phyloP scores from a whole-genome alignment of 1,284 basidiomycete species.

The Leccinum solheimii region DNA sequence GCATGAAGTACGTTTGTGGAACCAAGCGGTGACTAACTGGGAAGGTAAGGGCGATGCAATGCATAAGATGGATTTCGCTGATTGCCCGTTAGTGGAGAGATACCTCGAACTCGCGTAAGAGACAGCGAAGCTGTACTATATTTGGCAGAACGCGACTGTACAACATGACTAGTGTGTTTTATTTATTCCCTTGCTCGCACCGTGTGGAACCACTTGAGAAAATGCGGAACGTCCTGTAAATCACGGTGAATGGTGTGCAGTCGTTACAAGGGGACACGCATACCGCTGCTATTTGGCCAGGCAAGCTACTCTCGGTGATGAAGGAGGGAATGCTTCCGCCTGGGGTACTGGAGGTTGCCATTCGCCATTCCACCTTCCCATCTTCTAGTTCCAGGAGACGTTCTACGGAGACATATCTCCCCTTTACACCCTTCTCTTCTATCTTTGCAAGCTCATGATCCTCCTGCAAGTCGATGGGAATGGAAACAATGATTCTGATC shows the following conservation, averaged over 20 bases:
- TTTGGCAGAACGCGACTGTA: background rate
- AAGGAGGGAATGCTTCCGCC: conserved; percentile 69
- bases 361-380: conserved; percentile 72
- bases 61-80: conserved; percentile 8
- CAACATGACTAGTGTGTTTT: conserved; percentile 26
- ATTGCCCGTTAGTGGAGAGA: conserved; percentile 63
- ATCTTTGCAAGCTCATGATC: conserved; percentile 58
- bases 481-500: conserved; percentile 62
- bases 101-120: conserved; percentile 77
- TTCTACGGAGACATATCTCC: conserved; percentile 71
- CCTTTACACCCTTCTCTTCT: conserved; percentile 67
- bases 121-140: background rate
- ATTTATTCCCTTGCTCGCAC: conserved; percentile 25
- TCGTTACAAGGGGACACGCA: conserved; percentile 12
- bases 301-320: conserved; percentile 57
- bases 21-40: conserved; percentile 91
- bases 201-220: conserved; percentile 48
- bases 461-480: conserved; percentile 64
- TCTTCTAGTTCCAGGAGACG: conserved; percentile 60
- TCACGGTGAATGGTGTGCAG: conserved; percentile 6
- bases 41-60: conserved; percentile 61
- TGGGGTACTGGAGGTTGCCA: conserved; percentile 75
- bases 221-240: conserved; percentile 66
- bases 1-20: conserved; percentile 86
- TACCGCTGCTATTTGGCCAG: conserved; percentile 63